Evolutionary conservation across 345 rosid species (phyloP), one percentile per base, ranked within the genome.

Genomic region (Syzygium oleosum): DNA sequence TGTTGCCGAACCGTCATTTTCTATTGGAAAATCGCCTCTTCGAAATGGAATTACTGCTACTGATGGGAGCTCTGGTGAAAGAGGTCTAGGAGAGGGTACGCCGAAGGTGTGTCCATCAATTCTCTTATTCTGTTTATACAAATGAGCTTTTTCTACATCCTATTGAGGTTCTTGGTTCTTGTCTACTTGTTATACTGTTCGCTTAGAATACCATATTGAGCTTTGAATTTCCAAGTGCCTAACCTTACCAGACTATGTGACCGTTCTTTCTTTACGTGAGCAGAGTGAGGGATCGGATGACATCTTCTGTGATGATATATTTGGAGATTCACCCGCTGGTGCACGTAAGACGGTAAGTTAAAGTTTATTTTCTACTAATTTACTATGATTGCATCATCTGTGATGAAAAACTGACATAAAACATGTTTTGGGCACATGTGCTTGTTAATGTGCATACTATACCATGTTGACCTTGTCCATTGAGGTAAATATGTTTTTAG

Each of bases 241-340:
- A 27, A 55, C 56, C 29, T 84, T 51, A 29, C 23, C 38, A 86
- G 46, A 80, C 53, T 83, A 41, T 49, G 52, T 63, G 15, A 84
- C 56, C 65, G 34, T 85, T 88, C 88, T 85, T 88, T 29, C 23
- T 90, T 61, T 34, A 87, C 16, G 84, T 93, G 85, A 87, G 85
- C 96, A 98, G 99, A 96, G 99, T 92, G 99, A 98, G 93, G 86
- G 94, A 88, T 96, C 94, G 85, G 94, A 89, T 85, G 96, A 95
- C 88, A 93, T 94, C 90, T 94, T 93, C 89, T 93, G 94, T 89
- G 99, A 97, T 91, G 99, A 98, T 89, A 97, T 98, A 61, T 98
- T 97, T 90, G 99, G 98, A 78, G 99, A 98, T 88, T 95, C 99
- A 14, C 99, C 99, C 16, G 91, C 94, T 86, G 94, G 97, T 87